Evolutionary conservation across 805 yeast genomes (phyloP), one percentile per base, ranked within the genome.

Genomic region (Lipomyces mesembrius): DNA sequence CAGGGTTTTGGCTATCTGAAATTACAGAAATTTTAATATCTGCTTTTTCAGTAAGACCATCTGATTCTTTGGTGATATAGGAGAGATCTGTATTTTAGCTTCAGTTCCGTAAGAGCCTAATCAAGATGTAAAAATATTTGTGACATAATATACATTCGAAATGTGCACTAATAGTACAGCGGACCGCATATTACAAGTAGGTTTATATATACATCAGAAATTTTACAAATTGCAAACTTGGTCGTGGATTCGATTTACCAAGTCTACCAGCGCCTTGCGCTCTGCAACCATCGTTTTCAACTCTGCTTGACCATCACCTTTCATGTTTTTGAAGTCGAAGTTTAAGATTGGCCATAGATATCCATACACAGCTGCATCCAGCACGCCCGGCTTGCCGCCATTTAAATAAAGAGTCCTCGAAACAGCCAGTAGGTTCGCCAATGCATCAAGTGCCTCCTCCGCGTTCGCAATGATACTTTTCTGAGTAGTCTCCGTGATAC

Each of bases 361-460:
- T 17, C 59, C 63, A 58, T 54, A 67, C 25, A 67, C 61, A 3
- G 68, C 58, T 2, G 71, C 68, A 46, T 67, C 71, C 11, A 65
- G 34, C 2, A 59, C 39, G 27, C 69, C 66, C 4, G 71, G 65
- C 35, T 8, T 12, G 25, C 32, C 61, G 11, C 63, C 63, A 9
- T 53, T 17, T 7, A 61, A 34, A 34, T 53, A 57, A 4, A 22
- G 55, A 25, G 39, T 20, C 3, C 37, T 46, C 22, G 46, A 12
- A 14, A 55, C 62, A 6, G 7, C 25, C 1, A 65, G 25, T 12
- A 67, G 22, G 14, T 35, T 62, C 11, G 52, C 60, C 17, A 67
- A 20, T 8, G 71, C 71, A 32, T 67, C 66, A n/a, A 67, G 61
- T 1, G 71, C 71, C 34, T 65, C 68, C 20, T 60, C 65, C n/a